Percentiles rank a stretch among this genome's conserved stretches.
These are phyloP conservation scores for Entelexis sorbosivorans DNA, from an alignment of 1,139 yeast genomes.

Conservation along the genomic window DNA sequence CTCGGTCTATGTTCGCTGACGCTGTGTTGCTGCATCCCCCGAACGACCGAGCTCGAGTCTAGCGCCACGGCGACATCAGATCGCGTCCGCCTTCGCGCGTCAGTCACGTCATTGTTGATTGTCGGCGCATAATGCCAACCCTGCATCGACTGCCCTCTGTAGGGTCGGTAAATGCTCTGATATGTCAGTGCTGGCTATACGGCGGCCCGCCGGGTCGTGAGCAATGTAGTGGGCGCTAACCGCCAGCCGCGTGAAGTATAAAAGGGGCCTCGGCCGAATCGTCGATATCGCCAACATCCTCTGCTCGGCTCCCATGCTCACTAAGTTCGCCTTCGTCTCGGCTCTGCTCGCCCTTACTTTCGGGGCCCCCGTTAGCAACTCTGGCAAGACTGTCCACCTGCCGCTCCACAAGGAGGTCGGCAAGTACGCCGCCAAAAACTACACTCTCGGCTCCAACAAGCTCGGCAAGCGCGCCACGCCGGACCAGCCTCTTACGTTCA, in stretches of 20 bases:
- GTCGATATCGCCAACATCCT: background rate
- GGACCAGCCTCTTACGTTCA: conserved; percentile 3
- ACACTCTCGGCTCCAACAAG: background rate
- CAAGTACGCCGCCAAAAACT: background rate
- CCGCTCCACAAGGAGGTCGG: conserved; percentile 1
- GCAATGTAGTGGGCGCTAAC: background rate
- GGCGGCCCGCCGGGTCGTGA: background rate
- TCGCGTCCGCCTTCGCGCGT: background rate
- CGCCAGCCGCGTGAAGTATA: background rate
- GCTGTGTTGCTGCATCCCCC: no score
- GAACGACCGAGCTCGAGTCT: no score
- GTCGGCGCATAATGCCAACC: background rate
- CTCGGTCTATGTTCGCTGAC: no score
- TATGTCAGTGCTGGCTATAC: background rate
- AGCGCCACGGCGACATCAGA: no score
- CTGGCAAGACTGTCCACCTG: background rate
- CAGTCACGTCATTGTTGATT: no score
- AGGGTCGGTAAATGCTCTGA: background rate
- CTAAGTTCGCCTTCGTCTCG: background rate
- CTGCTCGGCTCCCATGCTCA: background rate
- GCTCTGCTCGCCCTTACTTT: conserved; percentile 5
- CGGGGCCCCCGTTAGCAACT: conserved; percentile 9
- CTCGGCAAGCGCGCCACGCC: background rate
- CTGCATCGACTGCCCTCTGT: background rate
- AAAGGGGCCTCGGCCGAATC: background rate